Evolutionary conservation across 164 flowering plant genomes (phyloP).

Genomic region (Stephania cephalantha): DNA sequence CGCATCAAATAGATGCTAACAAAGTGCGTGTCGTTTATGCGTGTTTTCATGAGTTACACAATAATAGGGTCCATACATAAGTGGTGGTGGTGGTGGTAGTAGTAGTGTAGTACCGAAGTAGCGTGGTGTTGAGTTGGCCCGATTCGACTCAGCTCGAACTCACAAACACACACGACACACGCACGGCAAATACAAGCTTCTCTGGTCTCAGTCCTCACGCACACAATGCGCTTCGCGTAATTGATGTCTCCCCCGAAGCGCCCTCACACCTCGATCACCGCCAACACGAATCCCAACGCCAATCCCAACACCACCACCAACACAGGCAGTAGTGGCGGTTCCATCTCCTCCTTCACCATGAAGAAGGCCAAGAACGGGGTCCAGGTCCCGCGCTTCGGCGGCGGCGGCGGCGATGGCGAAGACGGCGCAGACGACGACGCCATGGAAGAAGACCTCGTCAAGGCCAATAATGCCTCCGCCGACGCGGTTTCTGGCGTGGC

Average conservation of each 20-base stretch:
- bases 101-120: too few species aligned
- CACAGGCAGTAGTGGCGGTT: constrained; percentile 11
- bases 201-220: not conserved
- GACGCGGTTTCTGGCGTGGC: constrained; percentile 27
- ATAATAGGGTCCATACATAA: too few species aligned
- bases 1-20: too few species aligned
- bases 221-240: constrained; percentile 17
- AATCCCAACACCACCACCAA: constrained; percentile 10
- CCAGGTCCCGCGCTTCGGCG: constrained; percentile 38
- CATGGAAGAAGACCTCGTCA: constrained; percentile 42
- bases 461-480: constrained; percentile 20
- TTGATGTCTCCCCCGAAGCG: constrained; percentile 41
- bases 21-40: too few species aligned
- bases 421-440: constrained; percentile 31
- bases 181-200: not conserved
- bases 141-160: too few species aligned
- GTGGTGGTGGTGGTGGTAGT: too few species aligned
- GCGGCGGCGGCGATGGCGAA: constrained; percentile 30
- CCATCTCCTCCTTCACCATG: constrained; percentile 39
- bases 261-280: constrained; percentile 7
- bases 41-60: too few species aligned
- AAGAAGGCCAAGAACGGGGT: constrained; percentile 58
- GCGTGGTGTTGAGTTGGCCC: too few species aligned
- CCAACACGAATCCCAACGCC: constrained; percentile 13
- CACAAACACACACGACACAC: too few species aligned